Evolutionary conservation across 768 basidiomycete genomes (phyloP).

Genomic region (Clavulina sp.): DNA sequence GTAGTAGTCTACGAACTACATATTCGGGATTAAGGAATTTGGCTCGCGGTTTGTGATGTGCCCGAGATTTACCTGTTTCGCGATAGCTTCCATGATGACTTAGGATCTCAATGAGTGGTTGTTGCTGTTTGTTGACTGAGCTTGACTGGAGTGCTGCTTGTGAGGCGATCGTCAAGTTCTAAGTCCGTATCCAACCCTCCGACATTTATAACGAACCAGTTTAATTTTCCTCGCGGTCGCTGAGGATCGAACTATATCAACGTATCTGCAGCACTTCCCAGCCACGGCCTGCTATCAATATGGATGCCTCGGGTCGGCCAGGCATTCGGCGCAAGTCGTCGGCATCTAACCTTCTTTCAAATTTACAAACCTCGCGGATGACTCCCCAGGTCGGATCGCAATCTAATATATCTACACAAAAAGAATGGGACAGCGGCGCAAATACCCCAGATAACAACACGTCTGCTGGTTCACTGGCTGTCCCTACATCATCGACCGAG

Average conservation of each 20-base stretch:
- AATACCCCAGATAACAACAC: conserved; percentile 28
- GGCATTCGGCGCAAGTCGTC: conserved; percentile 66
- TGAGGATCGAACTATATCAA: neutral
- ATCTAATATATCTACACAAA: conserved; percentile 12
- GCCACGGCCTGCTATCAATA: neutral
- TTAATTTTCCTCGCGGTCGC: neutral
- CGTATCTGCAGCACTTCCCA: neutral
- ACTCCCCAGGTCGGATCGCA: conserved; percentile 17
- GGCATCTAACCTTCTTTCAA: conserved; percentile 53
- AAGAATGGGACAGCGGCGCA: conserved; percentile 64
- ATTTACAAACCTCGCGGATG: conserved; percentile 27
- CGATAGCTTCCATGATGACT: conserved; percentile 58
- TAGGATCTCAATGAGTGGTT: conserved; percentile 18
- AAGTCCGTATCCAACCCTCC: neutral
- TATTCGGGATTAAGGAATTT: neutral
- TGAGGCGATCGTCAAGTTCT: neutral
- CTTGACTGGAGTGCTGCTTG: conserved; percentile 8
- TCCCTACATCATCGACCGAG: conserved; percentile 26
- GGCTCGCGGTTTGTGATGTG: neutral
- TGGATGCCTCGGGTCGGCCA: conserved; percentile 24
- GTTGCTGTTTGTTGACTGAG: conserved; percentile 6
- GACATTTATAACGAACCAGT: neutral
- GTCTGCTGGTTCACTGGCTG: conserved; percentile 3
- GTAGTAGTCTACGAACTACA: conserved; percentile 56
- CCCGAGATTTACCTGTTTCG: conserved; percentile 31